Base-by-base conservation (phyloP, 2,329 filamentous ascomycete species). In the Helotiales sp. region DNA sequence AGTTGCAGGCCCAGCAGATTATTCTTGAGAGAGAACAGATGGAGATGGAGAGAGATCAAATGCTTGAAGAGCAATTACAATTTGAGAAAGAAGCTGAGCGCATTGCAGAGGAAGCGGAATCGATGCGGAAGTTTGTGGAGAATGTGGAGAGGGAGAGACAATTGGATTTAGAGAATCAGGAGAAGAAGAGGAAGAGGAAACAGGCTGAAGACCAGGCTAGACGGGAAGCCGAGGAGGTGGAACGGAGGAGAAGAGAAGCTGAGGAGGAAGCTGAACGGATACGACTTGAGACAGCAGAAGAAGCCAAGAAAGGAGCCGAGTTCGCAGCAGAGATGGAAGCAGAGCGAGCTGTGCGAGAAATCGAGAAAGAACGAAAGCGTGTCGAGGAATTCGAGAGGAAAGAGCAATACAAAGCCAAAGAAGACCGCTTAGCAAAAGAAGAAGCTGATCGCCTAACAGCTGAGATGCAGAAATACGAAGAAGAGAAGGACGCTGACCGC, bases 31-130 rank as follows among this genome's bases (percentile, higher is more conserved):
- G 49, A n/a, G 47, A 60, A 26, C 55, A 65, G 22, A 65, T 65
- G 63, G 63, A 61, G n/a, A 43, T 43, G 32, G 63, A 65, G 22
- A 22, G 58, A 7, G 43, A 54, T n/a, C 34, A 45, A 7, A 65
- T 65, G 63, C 26, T 54, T 1, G 55, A 43, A 17, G 63, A 65
- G 34, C 47, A 54, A 43, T n/a, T 30, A 10, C 26, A 7, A n/a
- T 65, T 65, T 22, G 55, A 61, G 24, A 49, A 47, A 8, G 62
- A 64, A 58, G 62, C 62, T 32, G 40, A 55, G 22, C 28, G 52
- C 8, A 64, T 64, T 28, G 54, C 62, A 28, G 63, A 65, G n/a
- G 63, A 65, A 37, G 63, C 49, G 26, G 55, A 52, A n/a, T 45
- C 62, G 3, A 61, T 55, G 63, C 20, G 28, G n/a, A 54, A 32